Percentiles rank a stretch among this genome's conserved stretches.
phyloP scores from a whole-genome alignment of 495 filamentous ascomycete species.

The Copromyces sp. region DNA sequence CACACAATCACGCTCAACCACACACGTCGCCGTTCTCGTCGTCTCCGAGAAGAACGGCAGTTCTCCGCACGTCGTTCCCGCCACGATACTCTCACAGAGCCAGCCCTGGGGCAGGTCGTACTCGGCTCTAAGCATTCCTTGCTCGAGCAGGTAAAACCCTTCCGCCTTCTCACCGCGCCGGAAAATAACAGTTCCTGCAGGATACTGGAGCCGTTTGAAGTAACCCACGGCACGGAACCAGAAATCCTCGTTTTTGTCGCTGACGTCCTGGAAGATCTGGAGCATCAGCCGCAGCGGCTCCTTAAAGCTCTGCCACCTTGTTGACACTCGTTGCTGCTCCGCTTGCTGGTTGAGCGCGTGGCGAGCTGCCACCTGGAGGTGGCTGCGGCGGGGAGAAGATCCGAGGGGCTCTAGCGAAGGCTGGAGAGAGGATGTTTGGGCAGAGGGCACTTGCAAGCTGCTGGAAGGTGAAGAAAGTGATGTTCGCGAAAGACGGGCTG shows the following conservation, averaged over 20 bases:
- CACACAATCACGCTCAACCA: slow-evolving; percentile 68
- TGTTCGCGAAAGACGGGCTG: slow-evolving; percentile 24
- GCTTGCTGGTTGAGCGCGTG: slow-evolving; percentile 47
- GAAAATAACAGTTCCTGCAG: slow-evolving; percentile 65
- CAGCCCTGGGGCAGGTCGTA: slow-evolving; percentile 84
- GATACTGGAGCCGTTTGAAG: slow-evolving; percentile 56
- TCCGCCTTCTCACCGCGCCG: slow-evolving; percentile 56
- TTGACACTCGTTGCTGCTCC: slow-evolving; percentile 33
- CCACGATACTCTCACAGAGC: slow-evolving; percentile 84
- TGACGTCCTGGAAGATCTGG: slow-evolving; percentile 82
- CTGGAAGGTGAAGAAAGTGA: slow-evolving; percentile 25
- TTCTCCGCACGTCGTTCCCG: slow-evolving; percentile 91
- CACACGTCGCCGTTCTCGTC: slow-evolving; percentile 72
- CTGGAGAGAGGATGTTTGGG: background rate
- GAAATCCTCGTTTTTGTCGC: slow-evolving; percentile 80
- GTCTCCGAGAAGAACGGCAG: slow-evolving; percentile 92
- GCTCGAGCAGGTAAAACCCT: slow-evolving; percentile 86
- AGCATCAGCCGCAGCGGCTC: slow-evolving; percentile 86
- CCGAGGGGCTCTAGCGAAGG: slow-evolving; percentile 38
- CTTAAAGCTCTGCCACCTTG: slow-evolving; percentile 70
- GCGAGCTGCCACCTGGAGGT: slow-evolving; percentile 68
- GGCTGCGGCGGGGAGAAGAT: slow-evolving; percentile 67
- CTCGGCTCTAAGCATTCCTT: slow-evolving; percentile 77
- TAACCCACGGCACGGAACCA: slow-evolving; percentile 72
- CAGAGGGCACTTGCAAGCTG: slow-evolving; percentile 45